phyloP scores from a whole-genome alignment of 345 rosid genomes.

The Eucalyptus pauciflora region DNA sequence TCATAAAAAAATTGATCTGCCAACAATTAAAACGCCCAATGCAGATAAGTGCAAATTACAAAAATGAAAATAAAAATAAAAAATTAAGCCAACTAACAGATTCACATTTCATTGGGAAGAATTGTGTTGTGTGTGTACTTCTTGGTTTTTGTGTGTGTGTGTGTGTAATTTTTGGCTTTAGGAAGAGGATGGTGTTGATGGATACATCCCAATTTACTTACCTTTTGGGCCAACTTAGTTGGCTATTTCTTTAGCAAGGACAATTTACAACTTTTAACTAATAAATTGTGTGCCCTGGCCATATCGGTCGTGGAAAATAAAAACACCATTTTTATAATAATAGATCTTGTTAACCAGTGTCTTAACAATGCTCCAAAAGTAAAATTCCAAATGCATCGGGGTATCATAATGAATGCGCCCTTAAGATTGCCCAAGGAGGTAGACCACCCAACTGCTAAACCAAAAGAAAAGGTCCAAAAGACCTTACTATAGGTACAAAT shows the following conservation, averaged over 20 bases:
- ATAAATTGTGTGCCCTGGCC: background rate
- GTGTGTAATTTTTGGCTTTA: background rate
- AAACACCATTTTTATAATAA: background rate
- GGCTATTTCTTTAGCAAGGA: background rate
- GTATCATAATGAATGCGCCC: background rate
- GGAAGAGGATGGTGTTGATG: background rate
- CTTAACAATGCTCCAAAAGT: background rate
- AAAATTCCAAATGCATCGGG: background rate
- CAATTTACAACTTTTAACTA: background rate
- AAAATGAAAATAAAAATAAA: too few relatives aligned
- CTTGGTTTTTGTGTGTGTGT: too few relatives aligned
- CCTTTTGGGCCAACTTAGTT: background rate
- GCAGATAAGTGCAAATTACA: background rate
- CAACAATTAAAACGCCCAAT: background rate
- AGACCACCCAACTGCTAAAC: background rate
- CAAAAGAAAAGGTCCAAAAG: background rate
- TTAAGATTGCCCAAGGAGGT: background rate
- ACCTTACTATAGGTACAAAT: background rate
- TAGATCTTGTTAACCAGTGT: background rate
- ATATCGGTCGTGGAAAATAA: background rate
- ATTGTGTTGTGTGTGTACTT: background rate
- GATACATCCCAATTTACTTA: background rate
- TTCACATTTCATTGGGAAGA: background rate
- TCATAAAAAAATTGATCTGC: rapidly evolving
- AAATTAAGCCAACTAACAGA: background rate